Base-by-base conservation (phyloP, 768 basidiomycete species). In the Lepiota venenata region DNA sequence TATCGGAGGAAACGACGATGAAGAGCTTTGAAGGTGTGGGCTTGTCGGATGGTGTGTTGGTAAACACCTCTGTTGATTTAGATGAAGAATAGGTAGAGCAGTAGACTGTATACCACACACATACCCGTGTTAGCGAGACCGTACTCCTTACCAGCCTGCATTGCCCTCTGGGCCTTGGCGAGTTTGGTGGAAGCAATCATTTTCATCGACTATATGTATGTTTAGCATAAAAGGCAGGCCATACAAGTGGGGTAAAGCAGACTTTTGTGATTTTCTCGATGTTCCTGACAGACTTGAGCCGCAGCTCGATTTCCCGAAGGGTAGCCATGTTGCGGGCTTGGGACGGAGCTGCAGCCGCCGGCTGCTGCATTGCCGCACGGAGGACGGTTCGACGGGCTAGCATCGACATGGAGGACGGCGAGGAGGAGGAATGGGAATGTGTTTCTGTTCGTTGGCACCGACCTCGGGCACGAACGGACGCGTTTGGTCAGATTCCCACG, bases 231-330 rank as follows among this genome's bases (percentile, higher is more conserved):
- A 4, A n/a, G 18, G 14, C 8, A 18, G 10, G 18, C 4, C 15
- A 20, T 7, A 22, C 15, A 48, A 15, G 12, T 20, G 20, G 10
- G 4, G 8, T 5, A 6, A 68, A 56, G 67, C 70, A 66, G 60
- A 93, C 95, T 80, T 97, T 96, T 57, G 96, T 98, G 78, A 99
- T 98, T 90, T 98, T 98, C 83, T 97, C 93, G 70, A 96, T 96
- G 78, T 97, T 97, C 72, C 82, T 81, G 66, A 98, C 96, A 44
- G 93, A 97, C 84, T 96, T 92, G 74, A 91, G 82, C 64, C 96
- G 87, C 70, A 92, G 73, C 79, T 99, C 96, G 67, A 99, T 90
- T 77, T 99, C 96, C 61, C 94, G 88, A 61, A 99, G 86, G 57
- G 97, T 98, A 39, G 96, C 97, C 94, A 93, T 93, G 74, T 89